Conservation (phyloP, 805 yeast genomes). For the Candida ficus region DNA sequence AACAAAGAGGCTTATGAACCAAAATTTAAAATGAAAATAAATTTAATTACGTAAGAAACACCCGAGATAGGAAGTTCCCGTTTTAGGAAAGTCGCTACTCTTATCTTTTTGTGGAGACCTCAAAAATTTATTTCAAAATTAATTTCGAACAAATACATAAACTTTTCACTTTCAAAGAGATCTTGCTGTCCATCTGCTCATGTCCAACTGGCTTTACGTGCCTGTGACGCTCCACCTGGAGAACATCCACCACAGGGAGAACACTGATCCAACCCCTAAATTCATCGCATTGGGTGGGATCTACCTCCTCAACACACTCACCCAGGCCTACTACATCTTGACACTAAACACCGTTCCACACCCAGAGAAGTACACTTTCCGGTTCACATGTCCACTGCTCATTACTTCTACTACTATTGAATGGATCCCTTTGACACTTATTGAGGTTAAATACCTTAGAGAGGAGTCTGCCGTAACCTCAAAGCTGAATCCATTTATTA, state of each 20-base stretch:
- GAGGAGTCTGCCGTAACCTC: background rate
- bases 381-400: slow-evolving; percentile 13
- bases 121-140: no score
- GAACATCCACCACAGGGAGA: slow-evolving; percentile 1
- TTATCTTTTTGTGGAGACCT: slow-evolving; percentile 1
- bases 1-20: no score
- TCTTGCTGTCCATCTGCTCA: no score
- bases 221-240: slow-evolving; percentile 24
- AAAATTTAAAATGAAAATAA: background rate
- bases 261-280: slow-evolving; percentile 1
- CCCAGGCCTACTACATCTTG: slow-evolving; percentile 15
- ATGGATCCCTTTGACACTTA: slow-evolving; percentile 15
- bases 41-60: background rate
- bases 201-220: slow-evolving; percentile 20
- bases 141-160: no score
- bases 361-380: slow-evolving; percentile 13
- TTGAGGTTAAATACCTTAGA: slow-evolving; percentile 3
- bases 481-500: slow-evolving; percentile 4
- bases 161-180: no score
- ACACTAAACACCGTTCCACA: slow-evolving; percentile 12
- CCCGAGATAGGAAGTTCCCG: background rate
- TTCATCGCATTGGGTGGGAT: slow-evolving; percentile 21
- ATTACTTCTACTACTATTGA: slow-evolving; percentile 13
- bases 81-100: background rate
- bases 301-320: slow-evolving; percentile 12